A percentile compares a stretch with the other conserved stretches of the same genome.
Conservation (phyloP, 2,329 filamentous ascomycete species). For the Nothophoma quercina region DNA sequence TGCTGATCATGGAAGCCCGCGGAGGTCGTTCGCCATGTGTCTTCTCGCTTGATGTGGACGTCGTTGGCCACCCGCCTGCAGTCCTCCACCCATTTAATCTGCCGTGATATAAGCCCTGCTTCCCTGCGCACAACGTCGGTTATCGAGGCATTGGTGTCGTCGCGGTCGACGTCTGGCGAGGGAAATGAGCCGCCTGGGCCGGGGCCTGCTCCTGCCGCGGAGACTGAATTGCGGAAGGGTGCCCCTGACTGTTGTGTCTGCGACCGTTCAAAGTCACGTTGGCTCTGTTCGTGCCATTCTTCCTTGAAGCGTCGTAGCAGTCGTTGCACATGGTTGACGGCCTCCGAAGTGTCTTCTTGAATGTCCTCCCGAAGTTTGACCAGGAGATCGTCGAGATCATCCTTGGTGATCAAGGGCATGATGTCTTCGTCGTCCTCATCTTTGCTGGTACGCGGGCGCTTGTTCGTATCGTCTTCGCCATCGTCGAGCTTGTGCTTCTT, state of each 20-base stretch:
- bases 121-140: conserved; percentile 27
- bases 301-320: conserved; percentile 55
- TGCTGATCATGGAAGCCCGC: conserved; percentile 51
- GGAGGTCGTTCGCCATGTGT: conserved; percentile 51
- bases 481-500: conserved; percentile 28
- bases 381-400: conserved; percentile 28
- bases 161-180: conserved; percentile 18
- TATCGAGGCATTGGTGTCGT: conserved; percentile 16
- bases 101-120: conserved; percentile 41
- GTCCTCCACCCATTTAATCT: conserved; percentile 50
- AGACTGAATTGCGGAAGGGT: not conserved
- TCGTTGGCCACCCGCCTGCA: conserved; percentile 47
- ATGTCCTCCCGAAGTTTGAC: conserved; percentile 32
- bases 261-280: conserved; percentile 13
- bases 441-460: conserved; percentile 13
- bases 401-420: conserved; percentile 31
- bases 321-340: conserved; percentile 60
- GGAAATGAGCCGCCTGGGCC: conserved; percentile 18
- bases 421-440: conserved; percentile 23
- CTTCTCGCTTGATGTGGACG: conserved; percentile 46
- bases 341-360: conserved; percentile 41
- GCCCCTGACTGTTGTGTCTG: not conserved
- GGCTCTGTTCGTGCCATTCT: conserved; percentile 35
- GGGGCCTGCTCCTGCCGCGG: conserved; percentile 3
- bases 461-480: conserved; percentile 14